Evolutionary conservation across 2,329 filamentous ascomycete species (phyloP), one percentile per base, ranked within the genome.

Genomic region (Elsinoe australis): DNA sequence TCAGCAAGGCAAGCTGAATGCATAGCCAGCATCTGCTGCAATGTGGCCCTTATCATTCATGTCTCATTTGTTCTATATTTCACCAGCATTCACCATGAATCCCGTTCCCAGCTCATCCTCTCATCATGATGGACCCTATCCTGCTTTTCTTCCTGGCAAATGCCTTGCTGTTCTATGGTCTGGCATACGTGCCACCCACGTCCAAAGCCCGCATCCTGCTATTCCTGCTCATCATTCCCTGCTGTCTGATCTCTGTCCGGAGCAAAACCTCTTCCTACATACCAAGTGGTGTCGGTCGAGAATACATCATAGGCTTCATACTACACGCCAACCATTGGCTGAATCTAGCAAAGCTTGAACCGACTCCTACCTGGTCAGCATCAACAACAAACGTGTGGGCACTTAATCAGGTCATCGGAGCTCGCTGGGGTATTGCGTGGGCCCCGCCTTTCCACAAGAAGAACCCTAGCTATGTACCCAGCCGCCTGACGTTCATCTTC

Each of bases 401-500:
- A 4, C n/a, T 36, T n/a, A 38, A 38, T 22, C 24, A 26, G 22
- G 17, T 17, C 33, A 18, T 48, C 15, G 32, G 14, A 4, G 22
- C 32, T 12, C 33, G 45, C 14, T 48, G 24, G 31, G 45, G 22
- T 5, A 29, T n/a, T 7, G 33, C n/a, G n/a, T 10, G 21, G 9
- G 9, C 18, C 9, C 45, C 21, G 5, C 21, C 33, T 8, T 48
- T 48, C 18, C 5, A 33, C n/a, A 35, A n/a, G 2, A 39, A 28
- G 9, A 33, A 48, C 18, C 34, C 45, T 28, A 29, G 10, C n/a
- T 48, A 48, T 18, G 34, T 31, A 6, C 45, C 45, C 12, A 48
- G 19, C 9, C 32, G 45, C 18, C 9, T 5, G 3, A 8, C n/a
- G n/a, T 24, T 48, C 6, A 31, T 48, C 22, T 31, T 48, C 9